Evolutionary conservation across 1,139 yeast genomes (phyloP).

Genomic region (Entelexis paramagnoliae): DNA sequence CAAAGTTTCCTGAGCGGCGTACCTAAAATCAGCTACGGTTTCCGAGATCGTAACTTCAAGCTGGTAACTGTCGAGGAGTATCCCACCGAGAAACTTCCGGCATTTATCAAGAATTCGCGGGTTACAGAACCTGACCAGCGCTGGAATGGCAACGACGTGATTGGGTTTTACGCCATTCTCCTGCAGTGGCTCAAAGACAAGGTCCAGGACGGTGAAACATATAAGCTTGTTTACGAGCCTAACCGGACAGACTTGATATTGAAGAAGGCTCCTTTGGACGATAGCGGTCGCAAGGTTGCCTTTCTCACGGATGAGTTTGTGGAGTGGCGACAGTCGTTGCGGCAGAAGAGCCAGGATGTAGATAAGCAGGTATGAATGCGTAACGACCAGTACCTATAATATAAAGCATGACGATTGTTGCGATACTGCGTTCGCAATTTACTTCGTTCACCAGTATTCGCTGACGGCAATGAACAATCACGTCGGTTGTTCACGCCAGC

Average conservation of each 20-base stretch:
- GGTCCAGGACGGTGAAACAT: slow-evolving; percentile 45
- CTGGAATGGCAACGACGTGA: slow-evolving; percentile 63
- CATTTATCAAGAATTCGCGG: slow-evolving; percentile 37
- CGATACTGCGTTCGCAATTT: too few species aligned
- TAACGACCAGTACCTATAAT: too few species aligned
- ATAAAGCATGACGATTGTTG: too few species aligned
- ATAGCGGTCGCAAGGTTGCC: slow-evolving; percentile 30
- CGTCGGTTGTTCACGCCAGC: too few species aligned
- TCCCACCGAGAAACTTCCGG: slow-evolving; percentile 68
- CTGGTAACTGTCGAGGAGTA: slow-evolving; percentile 63
- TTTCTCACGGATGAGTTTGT: slow-evolving; percentile 48
- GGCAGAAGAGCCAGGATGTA: not conserved
- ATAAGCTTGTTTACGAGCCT: slow-evolving; percentile 38
- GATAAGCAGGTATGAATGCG: too few species aligned
- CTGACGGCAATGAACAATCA: too few species aligned
- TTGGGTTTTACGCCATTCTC: slow-evolving; percentile 45
- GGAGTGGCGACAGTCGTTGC: slow-evolving; percentile 42
- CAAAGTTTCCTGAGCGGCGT: slow-evolving; percentile 85
- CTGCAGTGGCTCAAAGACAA: slow-evolving; percentile 61
- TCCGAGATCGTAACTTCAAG: slow-evolving; percentile 60
- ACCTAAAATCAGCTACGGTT: slow-evolving; percentile 69
- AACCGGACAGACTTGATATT: slow-evolving; percentile 25
- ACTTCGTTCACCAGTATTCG: too few species aligned
- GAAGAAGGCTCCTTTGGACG: slow-evolving; percentile 31
- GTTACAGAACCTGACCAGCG: slow-evolving; percentile 29